phyloP scores from a whole-genome alignment of 1,284 basidiomycete genomes.

The Pseudozyma hubeiensis region DNA sequence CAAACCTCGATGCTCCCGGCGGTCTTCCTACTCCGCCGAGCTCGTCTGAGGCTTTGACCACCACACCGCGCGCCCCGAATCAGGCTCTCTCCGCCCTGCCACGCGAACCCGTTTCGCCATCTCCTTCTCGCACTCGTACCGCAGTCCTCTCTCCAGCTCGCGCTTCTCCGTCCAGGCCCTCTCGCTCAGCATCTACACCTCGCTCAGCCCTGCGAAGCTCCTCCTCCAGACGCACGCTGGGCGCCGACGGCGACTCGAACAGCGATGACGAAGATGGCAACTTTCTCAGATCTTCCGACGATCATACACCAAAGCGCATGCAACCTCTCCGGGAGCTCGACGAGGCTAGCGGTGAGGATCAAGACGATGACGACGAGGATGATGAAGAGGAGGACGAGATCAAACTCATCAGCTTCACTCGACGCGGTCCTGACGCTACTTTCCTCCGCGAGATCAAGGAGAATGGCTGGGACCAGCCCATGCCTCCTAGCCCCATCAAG shows the following conservation, averaged over 20 bases:
- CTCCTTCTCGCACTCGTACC: constrained; percentile 30
- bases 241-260: constrained; percentile 1
- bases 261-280: constrained; percentile 18
- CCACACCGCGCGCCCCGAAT: constrained; percentile 26
- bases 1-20: constrained; percentile 31
- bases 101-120: constrained; percentile 40
- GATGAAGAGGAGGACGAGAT: constrained; percentile 39
- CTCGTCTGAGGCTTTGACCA: constrained; percentile 33
- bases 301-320: constrained; percentile 13
- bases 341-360: constrained; percentile 14
- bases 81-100: constrained; percentile 20
- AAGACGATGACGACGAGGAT: constrained; percentile 28
- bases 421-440: constrained; percentile 40
- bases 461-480: constrained; percentile 46
- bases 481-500: constrained; percentile 39
- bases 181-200: constrained; percentile 14
- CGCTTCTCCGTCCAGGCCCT: constrained; percentile 13
- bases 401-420: constrained; percentile 35
- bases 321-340: constrained; percentile 11
- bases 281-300: constrained; percentile 4
- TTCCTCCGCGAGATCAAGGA: constrained; percentile 48
- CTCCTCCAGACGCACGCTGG: constrained; percentile 6
- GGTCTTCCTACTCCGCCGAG: constrained; percentile 43
- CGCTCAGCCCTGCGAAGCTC: constrained; percentile 11
- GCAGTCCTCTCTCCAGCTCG: constrained; percentile 20